phyloP scores from a whole-genome alignment of 306 rosid genomes.

The Leucaena leucocephala region DNA sequence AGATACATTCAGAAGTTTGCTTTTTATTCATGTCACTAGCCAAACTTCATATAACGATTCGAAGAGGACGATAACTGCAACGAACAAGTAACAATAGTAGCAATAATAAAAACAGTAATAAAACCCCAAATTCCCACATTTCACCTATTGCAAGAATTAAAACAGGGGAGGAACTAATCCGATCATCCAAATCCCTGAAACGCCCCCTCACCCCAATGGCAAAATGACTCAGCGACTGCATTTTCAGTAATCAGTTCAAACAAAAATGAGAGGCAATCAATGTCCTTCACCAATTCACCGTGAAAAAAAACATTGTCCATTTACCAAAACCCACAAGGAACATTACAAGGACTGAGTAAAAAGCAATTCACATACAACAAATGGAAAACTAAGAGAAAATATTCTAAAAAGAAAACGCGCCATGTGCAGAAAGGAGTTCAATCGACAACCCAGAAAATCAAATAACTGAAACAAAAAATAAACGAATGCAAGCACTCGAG shows the following conservation, averaged over 20 bases:
- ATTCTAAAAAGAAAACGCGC: neutral
- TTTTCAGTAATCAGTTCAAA: neutral
- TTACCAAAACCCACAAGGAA: neutral
- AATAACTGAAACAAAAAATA: neutral
- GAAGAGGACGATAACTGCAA: neutral
- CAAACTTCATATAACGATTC: slow-evolving; percentile 9
- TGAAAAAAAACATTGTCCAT: neutral
- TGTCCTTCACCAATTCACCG: neutral
- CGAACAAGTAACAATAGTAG: neutral
- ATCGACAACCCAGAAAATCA: neutral
- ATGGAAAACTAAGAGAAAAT: neutral
- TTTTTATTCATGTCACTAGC: neutral
- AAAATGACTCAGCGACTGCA: neutral
- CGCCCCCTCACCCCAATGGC: too few relatives aligned
- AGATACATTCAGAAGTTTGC: neutral
- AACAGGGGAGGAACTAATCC: neutral
- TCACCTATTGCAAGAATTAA: neutral
- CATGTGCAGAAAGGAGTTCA: neutral
- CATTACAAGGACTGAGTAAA: neutral
- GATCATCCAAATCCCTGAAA: neutral
- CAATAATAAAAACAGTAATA: neutral
- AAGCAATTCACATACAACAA: neutral
- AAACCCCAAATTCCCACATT: neutral
- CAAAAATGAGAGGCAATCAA: neutral
- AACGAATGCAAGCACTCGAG: neutral